Conservation (phyloP, 2,329 filamentous ascomycete genomes). For the Ceratocystis lukuohia region DNA sequence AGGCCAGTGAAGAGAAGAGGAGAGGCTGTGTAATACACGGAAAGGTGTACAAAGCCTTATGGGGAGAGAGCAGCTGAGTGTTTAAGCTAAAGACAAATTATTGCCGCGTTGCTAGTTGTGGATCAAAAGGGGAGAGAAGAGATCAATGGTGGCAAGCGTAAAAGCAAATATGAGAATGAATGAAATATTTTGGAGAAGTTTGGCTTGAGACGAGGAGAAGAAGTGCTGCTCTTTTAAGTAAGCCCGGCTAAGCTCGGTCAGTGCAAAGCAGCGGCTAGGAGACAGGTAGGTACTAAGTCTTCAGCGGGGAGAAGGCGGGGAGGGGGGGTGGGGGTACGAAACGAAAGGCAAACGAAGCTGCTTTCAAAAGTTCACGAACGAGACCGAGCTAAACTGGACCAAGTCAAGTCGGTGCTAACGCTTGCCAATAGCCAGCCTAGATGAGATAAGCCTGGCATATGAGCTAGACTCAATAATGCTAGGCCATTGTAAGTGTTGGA, state of each 20-base stretch:
- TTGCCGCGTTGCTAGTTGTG: neutral
- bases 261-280: neutral
- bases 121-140: neutral
- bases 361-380: neutral
- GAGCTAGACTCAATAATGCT: neutral
- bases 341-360: neutral
- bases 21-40: neutral
- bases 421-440: neutral
- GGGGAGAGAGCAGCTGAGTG: neutral
- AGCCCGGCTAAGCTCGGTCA: neutral
- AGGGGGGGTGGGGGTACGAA: neutral
- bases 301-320: neutral
- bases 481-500: too few relatives aligned
- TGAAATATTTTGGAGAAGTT: neutral
- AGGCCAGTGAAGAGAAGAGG: neutral
- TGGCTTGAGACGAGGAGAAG: neutral
- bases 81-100: neutral
- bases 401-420: neutral
- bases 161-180: neutral
- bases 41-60: neutral
- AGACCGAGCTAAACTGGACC: neutral
- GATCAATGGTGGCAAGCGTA: neutral
- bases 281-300: neutral
- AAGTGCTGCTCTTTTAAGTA: conserved; percentile 7
- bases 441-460: neutral